Evolutionary conservation across 2,329 filamentous ascomycete species (phyloP).

Genomic region (Trichoderma simmonsii): DNA sequence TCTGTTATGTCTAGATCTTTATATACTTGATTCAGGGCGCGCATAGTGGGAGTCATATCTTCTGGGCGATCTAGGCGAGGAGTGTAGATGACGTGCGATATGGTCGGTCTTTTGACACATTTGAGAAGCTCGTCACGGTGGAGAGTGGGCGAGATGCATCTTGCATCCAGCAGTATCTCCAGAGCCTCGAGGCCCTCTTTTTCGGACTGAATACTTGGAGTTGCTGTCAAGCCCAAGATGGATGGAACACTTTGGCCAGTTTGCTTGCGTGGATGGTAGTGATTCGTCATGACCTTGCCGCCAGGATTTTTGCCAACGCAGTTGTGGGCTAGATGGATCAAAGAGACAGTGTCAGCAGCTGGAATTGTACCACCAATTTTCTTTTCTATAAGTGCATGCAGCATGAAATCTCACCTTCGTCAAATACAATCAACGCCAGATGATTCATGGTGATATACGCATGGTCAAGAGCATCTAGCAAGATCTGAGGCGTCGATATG

Average conservation of each 20-base stretch:
- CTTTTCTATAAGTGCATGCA: not conserved
- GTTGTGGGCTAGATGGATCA: slow-evolving; percentile 61
- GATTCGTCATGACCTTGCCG: slow-evolving; percentile 68
- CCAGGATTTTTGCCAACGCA: slow-evolving; percentile 63
- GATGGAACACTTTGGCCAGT: slow-evolving; percentile 49
- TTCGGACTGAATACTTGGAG: slow-evolving; percentile 64
- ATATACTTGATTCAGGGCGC: slow-evolving; percentile 42
- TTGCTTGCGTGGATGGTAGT: slow-evolving; percentile 57
- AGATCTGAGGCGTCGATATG: slow-evolving; percentile 72
- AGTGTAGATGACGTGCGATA: slow-evolving; percentile 40
- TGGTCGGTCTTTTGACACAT: slow-evolving; percentile 63
- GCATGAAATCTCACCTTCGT: slow-evolving; percentile 64
- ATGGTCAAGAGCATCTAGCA: slow-evolving; percentile 71
- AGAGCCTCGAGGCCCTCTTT: slow-evolving; percentile 55
- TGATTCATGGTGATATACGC: slow-evolving; percentile 65
- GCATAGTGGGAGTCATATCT: slow-evolving; percentile 38
- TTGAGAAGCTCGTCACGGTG: slow-evolving; percentile 68
- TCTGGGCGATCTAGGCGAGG: not conserved
- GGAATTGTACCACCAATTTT: no score
- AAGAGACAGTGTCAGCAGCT: not conserved
- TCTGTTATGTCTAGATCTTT: slow-evolving; percentile 50
- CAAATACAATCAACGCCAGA: slow-evolving; percentile 71
- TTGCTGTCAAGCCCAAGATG: slow-evolving; percentile 78
- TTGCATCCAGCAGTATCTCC: slow-evolving; percentile 67
- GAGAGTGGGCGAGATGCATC: slow-evolving; percentile 64